Evolutionary conservation across 208 protist species (phyloP), one percentile per base, ranked within the genome.

Genomic region (Herpetomonas muscarum): DNA sequence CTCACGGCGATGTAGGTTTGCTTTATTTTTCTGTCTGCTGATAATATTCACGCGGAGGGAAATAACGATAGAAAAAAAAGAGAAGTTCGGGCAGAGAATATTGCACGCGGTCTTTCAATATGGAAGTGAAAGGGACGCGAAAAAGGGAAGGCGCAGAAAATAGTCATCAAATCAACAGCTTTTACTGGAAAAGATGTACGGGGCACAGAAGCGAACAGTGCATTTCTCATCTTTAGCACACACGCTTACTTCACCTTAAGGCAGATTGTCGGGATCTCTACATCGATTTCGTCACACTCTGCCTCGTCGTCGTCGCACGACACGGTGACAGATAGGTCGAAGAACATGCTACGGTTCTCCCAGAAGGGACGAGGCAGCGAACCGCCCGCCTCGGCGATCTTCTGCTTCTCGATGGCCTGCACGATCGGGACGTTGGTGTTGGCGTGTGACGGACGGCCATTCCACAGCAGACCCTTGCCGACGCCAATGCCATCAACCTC

Each of bases 391-490:
- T 94, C 87, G 3, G 50, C 47, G 4, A 37, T 31, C 67, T 90
- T 94, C 65, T 94, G 87, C 50, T 73, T 41, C 66, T 89, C 88
- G 67, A 94, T 92, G 12, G 90, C 67, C 19, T 85, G 48, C 82
- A 94, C 88, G 9, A 94, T 61, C 15, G 84, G 66, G 1, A 63
- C 64, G 37, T 86, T 79, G n/a, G 85, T 89, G 57, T 92, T 92
- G 13, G 73, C 28, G 63, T 94, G 88, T 13, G 54, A 79, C 21
- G 61, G 66, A 13, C 65, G 71, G 25, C 85, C 84, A 49, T 92
- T 94, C 85, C 88, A 94, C 24, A 94, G 57, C 64, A 87, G 65
- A 17, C 88, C 88, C 51, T 84, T 90, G 22, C 88, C 84, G 29
- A 94, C 80, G 44, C 88, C 88, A 56, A 94, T 67, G 28, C 81